These are phyloP conservation scores for Aspergillus awamori DNA, from an alignment of 2,329 filamentous ascomycete species.

Conservation along the genomic window DNA sequence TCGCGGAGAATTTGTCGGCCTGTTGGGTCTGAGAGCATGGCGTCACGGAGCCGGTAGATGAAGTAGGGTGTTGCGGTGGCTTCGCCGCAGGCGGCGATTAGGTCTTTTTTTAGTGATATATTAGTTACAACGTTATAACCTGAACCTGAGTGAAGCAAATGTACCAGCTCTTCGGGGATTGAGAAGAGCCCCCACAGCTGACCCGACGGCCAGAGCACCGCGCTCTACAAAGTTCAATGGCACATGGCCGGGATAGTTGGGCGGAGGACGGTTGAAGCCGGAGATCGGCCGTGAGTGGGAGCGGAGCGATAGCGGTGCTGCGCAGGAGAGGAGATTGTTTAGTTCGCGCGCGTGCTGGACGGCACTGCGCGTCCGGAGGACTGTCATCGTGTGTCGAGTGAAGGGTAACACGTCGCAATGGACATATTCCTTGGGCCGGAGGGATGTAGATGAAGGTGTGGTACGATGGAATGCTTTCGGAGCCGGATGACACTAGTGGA, in stretches of 20 bases:
- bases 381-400: conserved; percentile 31
- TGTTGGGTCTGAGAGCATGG: conserved; percentile 82
- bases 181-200: conserved; percentile 62
- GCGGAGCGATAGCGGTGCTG: conserved; percentile 9
- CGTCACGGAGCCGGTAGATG: conserved; percentile 84
- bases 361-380: conserved; percentile 26
- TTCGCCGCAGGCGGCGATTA: conserved; percentile 93
- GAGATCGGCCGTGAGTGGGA: conserved; percentile 65
- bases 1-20: conserved; percentile 90
- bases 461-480: conserved; percentile 21
- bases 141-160: not conserved
- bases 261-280: conserved; percentile 77
- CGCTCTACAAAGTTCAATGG: conserved; percentile 80
- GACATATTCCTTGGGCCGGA: conserved; percentile 16
- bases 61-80: conserved; percentile 94
- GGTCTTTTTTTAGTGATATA: conserved; percentile 62
- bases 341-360: conserved; percentile 18
- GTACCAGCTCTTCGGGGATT: conserved; percentile 79
- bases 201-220: conserved; percentile 66
- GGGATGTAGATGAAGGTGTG: conserved; percentile 12
- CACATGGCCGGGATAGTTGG: conserved; percentile 90
- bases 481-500: conserved; percentile 17
- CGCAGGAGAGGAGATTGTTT: conserved; percentile 3
- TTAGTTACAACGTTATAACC: not conserved
- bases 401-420: conserved; percentile 6